phyloP scores from a whole-genome alignment of 257 asterid genomes.

The Verbena officinalis region DNA sequence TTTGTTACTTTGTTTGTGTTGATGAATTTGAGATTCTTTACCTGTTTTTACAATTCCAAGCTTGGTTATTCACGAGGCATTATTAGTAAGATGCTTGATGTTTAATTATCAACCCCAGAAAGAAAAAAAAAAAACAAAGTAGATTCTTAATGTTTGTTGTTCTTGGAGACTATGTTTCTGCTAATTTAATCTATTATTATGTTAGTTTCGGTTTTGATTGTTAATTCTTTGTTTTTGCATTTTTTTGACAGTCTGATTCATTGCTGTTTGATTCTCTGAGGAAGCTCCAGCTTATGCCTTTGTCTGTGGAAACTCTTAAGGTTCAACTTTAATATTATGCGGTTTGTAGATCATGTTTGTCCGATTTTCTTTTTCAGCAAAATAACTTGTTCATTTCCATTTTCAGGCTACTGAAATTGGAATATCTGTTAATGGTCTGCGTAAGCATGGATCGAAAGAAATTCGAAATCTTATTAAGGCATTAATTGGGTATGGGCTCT shows the following conservation, averaged over 20 bases:
- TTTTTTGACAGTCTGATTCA: conserved; percentile 54
- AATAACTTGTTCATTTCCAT: conserved; percentile 14
- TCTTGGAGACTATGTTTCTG: conserved; percentile 10
- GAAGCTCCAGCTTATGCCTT: conserved; percentile 76
- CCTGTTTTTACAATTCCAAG: not conserved
- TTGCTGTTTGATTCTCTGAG: conserved; percentile 65
- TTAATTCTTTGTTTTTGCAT: conserved; percentile 18
- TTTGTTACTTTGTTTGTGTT: conserved; percentile 5
- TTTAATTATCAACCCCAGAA: too few relatives aligned
- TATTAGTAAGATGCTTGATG: too few relatives aligned
- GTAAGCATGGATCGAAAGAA: conserved; percentile 57
- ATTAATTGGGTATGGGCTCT: conserved; percentile 49
- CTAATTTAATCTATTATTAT: not conserved
- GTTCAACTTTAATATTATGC: conserved; percentile 37
- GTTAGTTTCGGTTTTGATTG: not conserved
- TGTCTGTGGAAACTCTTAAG: conserved; percentile 81
- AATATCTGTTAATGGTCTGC: conserved; percentile 50
- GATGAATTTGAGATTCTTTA: conserved; percentile 11
- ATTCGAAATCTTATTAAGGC: conserved; percentile 45
- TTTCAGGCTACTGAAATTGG: conserved; percentile 68
- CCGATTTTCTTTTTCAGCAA: not conserved
- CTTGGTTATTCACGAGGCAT: not conserved
- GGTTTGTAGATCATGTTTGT: conserved; percentile 4
- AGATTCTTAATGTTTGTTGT: too few relatives aligned
- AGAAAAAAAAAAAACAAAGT: too few relatives aligned